Evolutionary conservation across 805 yeast species (phyloP).

Genomic region (Candida verbasci): DNA sequence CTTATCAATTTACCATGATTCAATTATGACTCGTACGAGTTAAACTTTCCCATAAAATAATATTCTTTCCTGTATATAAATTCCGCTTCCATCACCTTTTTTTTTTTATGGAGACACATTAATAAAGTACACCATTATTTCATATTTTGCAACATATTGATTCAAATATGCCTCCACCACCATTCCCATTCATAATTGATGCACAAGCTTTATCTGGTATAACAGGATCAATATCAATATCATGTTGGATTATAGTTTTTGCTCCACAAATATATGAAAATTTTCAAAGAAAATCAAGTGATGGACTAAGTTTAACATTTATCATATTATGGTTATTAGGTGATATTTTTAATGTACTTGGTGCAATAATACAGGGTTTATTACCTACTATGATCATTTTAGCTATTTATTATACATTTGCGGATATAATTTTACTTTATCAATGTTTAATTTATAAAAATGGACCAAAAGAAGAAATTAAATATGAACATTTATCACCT

Average conservation of each 20-base stretch:
- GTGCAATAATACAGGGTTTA: constrained; percentile 85
- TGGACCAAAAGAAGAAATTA: constrained; percentile 40
- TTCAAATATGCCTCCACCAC: constrained; percentile 34
- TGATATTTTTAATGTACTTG: constrained; percentile 88
- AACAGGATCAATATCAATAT: constrained; percentile 83
- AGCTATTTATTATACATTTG: constrained; percentile 88
- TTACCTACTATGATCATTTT: constrained; percentile 91
- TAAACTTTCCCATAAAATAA: no score
- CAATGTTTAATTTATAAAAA: constrained; percentile 82
- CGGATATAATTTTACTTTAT: constrained; percentile 77
- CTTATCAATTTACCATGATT: no score
- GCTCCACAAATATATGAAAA: constrained; percentile 96
- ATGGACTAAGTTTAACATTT: constrained; percentile 83
- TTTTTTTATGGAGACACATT: no score
- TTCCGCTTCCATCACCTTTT: no score
- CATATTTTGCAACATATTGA: no score
- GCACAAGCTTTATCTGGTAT: constrained; percentile 75
- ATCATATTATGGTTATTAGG: constrained; percentile 90
- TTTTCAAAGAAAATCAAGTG: constrained; percentile 77
- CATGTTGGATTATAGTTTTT: constrained; percentile 97
- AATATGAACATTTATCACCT: constrained; percentile 74
- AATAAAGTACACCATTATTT: no score
- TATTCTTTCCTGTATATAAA: no score
- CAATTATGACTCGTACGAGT: no score
- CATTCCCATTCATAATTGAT: constrained; percentile 61